Conservation (phyloP, 495 filamentous ascomycete species). For the Hamigera avellanea region DNA sequence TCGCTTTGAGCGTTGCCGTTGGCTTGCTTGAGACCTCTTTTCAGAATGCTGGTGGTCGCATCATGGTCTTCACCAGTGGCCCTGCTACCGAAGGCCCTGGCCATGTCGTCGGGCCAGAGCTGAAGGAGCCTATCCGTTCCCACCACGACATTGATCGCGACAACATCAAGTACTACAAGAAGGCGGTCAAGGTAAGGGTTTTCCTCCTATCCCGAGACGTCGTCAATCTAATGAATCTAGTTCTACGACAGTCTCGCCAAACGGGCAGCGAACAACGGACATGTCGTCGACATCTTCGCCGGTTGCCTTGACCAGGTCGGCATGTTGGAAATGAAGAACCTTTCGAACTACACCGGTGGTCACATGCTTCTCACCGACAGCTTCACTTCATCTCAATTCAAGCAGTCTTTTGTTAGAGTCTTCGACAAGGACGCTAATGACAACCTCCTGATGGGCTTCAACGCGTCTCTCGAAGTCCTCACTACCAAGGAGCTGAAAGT, state of each 20-base stretch:
- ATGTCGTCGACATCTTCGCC: conserved; percentile 95
- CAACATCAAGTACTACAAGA: conserved; percentile 99
- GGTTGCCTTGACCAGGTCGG: conserved; percentile 98
- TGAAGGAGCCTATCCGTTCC: conserved; percentile 93
- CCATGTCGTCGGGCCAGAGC: conserved; percentile 92
- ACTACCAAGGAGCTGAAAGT: conserved; percentile 99
- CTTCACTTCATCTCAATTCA: conserved; percentile 99
- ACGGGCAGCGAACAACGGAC: conserved; percentile 89
- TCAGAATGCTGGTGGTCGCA: conserved; percentile 85
- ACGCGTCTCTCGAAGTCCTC: conserved; percentile 89
- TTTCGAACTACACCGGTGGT: conserved; percentile 91
- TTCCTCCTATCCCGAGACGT: background rate
- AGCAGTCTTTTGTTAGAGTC: conserved; percentile 93
- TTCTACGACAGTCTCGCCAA: conserved; percentile 98
- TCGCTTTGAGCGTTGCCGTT: conserved; percentile 89
- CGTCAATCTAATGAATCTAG: conserved; percentile 32
- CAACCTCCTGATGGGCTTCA: conserved; percentile 96
- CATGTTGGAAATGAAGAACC: conserved; percentile 95
- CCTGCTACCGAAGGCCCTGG: conserved; percentile 94
- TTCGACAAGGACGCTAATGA: conserved; percentile 96
- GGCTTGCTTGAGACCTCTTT: conserved; percentile 89
- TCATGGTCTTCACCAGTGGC: conserved; percentile 96
- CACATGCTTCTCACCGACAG: conserved; percentile 98
- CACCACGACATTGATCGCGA: conserved; percentile 99
- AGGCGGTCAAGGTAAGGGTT: conserved; percentile 75